Percentiles rank a stretch among this genome's conserved stretches.
Evolutionary conservation across 2,329 filamentous ascomycete species (phyloP).

Genomic region (Penicillium italicum): DNA sequence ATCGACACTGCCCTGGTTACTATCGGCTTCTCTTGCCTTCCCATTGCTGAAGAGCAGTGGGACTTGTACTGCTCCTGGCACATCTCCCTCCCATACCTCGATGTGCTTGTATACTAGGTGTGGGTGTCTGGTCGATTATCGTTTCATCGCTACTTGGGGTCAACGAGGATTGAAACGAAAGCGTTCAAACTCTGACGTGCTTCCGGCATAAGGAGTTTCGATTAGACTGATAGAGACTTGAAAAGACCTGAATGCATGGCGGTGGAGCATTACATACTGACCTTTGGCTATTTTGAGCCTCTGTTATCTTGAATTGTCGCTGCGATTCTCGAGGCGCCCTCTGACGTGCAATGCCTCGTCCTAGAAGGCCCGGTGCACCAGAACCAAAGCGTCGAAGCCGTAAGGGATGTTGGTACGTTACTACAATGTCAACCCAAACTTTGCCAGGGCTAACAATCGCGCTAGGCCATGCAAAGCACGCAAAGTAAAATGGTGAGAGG

Average conservation of each 20-base stretch:
- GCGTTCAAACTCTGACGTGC: conserved; percentile 13
- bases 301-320: conserved; percentile 9
- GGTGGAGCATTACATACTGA: conserved; percentile 20
- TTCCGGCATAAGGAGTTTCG: conserved; percentile 9
- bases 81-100: conserved; percentile 31
- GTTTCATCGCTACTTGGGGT: conserved; percentile 35
- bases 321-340: conserved; percentile 14
- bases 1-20: conserved; percentile 2
- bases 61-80: conserved; percentile 11
- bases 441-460: not conserved
- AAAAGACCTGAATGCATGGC: conserved; percentile 20
- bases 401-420: conserved; percentile 63
- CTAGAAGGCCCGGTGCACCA: conserved; percentile 60
- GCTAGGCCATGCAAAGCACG: conserved; percentile 72
- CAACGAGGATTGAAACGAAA: conserved; percentile 28
- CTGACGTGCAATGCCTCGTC: conserved; percentile 55
- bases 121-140: conserved; percentile 37
- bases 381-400: conserved; percentile 65
- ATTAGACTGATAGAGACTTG: not conserved
- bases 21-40: conserved; percentile 4
- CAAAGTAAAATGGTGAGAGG: conserved; percentile 67
- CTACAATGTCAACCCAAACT: not conserved
- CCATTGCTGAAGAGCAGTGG: conserved; percentile 16
- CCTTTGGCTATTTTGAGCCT: conserved; percentile 21
- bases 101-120: conserved; percentile 35